Evolutionary conservation across 2,329 filamentous ascomycete genomes (phyloP), one percentile per base, ranked within the genome.

Genomic region (Aspergillus floridensis): DNA sequence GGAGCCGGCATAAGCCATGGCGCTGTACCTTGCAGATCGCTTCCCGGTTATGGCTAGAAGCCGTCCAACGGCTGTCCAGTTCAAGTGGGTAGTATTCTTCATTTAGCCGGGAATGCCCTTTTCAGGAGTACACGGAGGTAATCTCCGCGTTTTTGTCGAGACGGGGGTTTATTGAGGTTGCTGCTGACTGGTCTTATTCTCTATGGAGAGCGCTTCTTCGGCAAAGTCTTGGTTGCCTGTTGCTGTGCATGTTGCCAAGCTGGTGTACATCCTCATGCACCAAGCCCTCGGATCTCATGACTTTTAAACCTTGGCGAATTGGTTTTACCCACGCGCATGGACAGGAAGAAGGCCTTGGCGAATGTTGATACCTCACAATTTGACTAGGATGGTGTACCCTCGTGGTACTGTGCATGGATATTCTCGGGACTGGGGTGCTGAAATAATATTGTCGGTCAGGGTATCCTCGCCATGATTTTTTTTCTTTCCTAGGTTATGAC

Each of bases 11-110:
- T 31, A 47, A 47, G 53, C 49, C 47, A 51, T 44, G 57, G 41
- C 31, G 41, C 35, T 29, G 52, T 58, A 46, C 59, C 59, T 62
- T 62, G 58, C 53, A 55, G 60, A 64, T 64, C 62, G 54, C 56
- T 62, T 57, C 62, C 62, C 10, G 16, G 59, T 62, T 54, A 16
- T 59, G 22, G 52, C 48, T 49, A 53, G 49, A 26, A 52, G 47
- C 46, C 52, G 35, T 58, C 32, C 24, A 53, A 52, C 38, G 46
- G 53, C 53, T 57, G 58, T 29, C 44, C 24, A 46, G 10, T 19
- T 11, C 11, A 26, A 32, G 44, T 46, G 49, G n/a, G 29, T 22
- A 29, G 32, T 10, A 24, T 5, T 47, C 26, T 22, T n/a, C 26
- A 57, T 59, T 62, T 62, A 60, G 47, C 60, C 60, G 54, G 55